Conservation (phyloP, 768 basidiomycete species). For the Mycena maculata region DNA sequence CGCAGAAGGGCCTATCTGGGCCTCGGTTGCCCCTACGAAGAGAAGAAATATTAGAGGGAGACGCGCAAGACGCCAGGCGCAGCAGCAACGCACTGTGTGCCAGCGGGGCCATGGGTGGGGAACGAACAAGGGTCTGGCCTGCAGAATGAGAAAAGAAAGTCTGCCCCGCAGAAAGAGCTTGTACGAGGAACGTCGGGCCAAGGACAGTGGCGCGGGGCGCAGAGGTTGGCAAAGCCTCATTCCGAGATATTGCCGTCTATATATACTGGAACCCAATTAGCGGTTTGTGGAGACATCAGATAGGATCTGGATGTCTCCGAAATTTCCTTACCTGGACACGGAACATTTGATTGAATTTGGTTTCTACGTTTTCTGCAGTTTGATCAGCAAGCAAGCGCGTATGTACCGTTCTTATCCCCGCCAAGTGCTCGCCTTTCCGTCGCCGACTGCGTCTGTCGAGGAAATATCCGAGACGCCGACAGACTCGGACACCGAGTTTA, state of each 20-base stretch:
- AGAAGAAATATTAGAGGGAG: not conserved
- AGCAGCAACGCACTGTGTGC: constrained; percentile 10
- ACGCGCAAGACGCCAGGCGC: not conserved
- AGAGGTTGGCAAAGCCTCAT: not conserved
- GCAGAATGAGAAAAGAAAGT: constrained; percentile 35
- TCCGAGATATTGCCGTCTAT: not conserved
- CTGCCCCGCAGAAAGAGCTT: constrained; percentile 38
- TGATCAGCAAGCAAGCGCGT: not conserved
- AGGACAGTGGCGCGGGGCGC: not conserved
- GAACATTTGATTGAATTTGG: too few species aligned
- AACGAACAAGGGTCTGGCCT: constrained; percentile 37
- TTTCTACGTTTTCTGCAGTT: too few species aligned
- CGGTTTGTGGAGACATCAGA: too few species aligned
- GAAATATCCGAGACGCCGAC: not conserved
- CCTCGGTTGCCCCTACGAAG: constrained; percentile 37
- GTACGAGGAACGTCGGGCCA: constrained; percentile 1
- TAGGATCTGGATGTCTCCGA: too few species aligned
- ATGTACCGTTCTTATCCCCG: constrained; percentile 38
- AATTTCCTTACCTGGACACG: too few species aligned
- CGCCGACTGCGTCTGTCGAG: constrained; percentile 1
- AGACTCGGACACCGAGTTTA: constrained; percentile 1
- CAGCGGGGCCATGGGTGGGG: constrained; percentile 15
- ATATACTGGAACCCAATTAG: too few species aligned
- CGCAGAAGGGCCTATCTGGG: constrained; percentile 39
- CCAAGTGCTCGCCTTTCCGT: constrained; percentile 19